Base-by-base conservation (phyloP, 306 rosid genomes). In the Quercus gilva region DNA sequence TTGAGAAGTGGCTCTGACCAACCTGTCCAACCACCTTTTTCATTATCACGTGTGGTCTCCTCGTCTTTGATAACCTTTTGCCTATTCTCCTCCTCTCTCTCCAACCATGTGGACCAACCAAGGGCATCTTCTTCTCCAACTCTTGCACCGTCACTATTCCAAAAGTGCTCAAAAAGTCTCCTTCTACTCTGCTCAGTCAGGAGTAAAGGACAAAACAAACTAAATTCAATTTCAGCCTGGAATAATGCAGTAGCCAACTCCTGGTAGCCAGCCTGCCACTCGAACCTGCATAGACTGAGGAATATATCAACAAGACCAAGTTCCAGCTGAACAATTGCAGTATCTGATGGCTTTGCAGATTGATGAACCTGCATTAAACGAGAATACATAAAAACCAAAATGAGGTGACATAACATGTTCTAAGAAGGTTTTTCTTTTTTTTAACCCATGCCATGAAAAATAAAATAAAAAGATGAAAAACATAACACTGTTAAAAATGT, bases 81-180 rank as follows among this genome's bases (percentile, higher is more conserved):
- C 84, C 97, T 91, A 85, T 86, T 87, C 85, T 92, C 99, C 91
- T 92, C 99, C 81, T 91, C 97, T 88, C 87, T 92, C 78, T 87
- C 97, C 88, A 94, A 89, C 99, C 97, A 92, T 17, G 95, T 86
- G 74, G 94, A 90, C 99, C 99, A 94, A 80, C 99, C 97, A 35
- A 89, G 80, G 55, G 94, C 94, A 41, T 92, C 95, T 79, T 94
- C 99, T 85, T 92, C 97, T 85, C 99, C 99, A 25, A 92, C 89
- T 86, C 99, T 92, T 78, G 89, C 90, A 83, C 94, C 94, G 20
- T 84, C 85, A 74, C 95, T 79, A 25, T 84, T 84, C 97, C 97
- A 94, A 82, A 94, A 94, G 76, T 94, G 92, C 85, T 94, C 92
- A 85, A 94, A 94, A 43, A 94, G 79, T 75, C 97, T 90, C 57